Evolutionary conservation across 768 basidiomycete genomes (phyloP).

Genomic region (Lactarius deliciosus): DNA sequence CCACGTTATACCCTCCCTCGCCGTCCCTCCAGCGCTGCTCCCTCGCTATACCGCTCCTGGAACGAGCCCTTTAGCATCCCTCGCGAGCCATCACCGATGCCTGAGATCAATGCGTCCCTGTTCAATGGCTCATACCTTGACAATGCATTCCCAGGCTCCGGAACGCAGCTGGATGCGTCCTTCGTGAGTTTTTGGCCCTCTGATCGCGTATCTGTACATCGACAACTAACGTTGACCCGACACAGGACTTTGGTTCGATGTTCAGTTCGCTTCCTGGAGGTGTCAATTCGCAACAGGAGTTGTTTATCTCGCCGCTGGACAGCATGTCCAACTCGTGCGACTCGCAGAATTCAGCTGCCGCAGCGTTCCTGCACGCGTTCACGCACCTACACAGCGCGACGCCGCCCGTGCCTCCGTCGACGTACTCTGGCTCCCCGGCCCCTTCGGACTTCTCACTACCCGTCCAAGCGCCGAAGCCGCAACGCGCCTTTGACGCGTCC

Average conservation of each 20-base stretch:
- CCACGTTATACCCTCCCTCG: slow-evolving; percentile 27
- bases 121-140: slow-evolving; percentile 26
- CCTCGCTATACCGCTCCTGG: slow-evolving; percentile 26
- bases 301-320: slow-evolving; percentile 29
- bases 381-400: slow-evolving; percentile 6
- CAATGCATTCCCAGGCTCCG: slow-evolving; percentile 19
- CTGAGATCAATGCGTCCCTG: slow-evolving; percentile 26
- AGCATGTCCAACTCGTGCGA: slow-evolving; percentile 4
- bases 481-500: slow-evolving; percentile 21
- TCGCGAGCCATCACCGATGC: slow-evolving; percentile 27
- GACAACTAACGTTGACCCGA: background rate
- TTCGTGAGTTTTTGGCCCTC: slow-evolving; percentile 20
- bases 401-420: slow-evolving; percentile 26
- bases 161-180: slow-evolving; percentile 20
- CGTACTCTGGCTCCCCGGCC: slow-evolving; percentile 28
- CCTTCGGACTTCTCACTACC: slow-evolving; percentile 29
- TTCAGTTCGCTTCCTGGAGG: slow-evolving; percentile 23
- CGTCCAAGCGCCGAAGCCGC: slow-evolving; percentile 26
- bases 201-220: background rate
- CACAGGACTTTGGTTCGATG: slow-evolving; percentile 26
- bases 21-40: slow-evolving; percentile 29
- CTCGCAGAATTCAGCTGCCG: background rate
- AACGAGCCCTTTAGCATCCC: slow-evolving; percentile 21
- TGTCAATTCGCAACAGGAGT: slow-evolving; percentile 13
- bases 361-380: background rate